These are phyloP conservation scores for Inga oerstediana DNA, from an alignment of 306 rosid genomes.

Conservation along the genomic window DNA sequence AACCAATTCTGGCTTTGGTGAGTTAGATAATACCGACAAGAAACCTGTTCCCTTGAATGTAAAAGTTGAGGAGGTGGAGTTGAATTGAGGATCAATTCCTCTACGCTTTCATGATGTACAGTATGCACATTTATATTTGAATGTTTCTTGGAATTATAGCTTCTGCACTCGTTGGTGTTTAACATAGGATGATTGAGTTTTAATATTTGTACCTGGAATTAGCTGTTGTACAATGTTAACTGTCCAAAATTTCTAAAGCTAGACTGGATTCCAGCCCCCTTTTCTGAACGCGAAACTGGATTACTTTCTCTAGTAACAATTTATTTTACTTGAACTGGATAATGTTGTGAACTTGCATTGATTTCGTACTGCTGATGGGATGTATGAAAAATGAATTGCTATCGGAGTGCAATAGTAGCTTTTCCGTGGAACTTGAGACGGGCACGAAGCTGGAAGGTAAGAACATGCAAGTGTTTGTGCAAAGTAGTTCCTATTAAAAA, in stretches of 20 bases:
- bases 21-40: conserved; percentile 34
- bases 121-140: conserved; percentile 25
- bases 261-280: conserved; percentile 1
- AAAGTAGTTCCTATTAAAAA: background rate
- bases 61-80: conserved; percentile 45
- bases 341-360: background rate
- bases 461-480: background rate
- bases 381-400: background rate
- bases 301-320: background rate
- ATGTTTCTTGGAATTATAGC: conserved; percentile 32
- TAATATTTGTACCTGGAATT: conserved; percentile 23
- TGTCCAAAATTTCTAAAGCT: conserved; percentile 20
- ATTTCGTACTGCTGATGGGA: background rate
- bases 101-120: conserved; percentile 43
- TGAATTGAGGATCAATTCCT: conserved; percentile 34
- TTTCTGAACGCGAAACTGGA: background rate
- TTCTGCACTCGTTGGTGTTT: conserved; percentile 28
- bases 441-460: background rate
- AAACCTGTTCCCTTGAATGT: conserved; percentile 39
- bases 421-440: background rate
- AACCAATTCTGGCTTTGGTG: conserved; percentile 42
- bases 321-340: background rate
- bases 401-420: background rate
- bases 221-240: conserved; percentile 36
- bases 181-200: conserved; percentile 34